Base-by-base conservation (phyloP, 2,329 filamentous ascomycete species). In the Ascochyta clinopodiicola region DNA sequence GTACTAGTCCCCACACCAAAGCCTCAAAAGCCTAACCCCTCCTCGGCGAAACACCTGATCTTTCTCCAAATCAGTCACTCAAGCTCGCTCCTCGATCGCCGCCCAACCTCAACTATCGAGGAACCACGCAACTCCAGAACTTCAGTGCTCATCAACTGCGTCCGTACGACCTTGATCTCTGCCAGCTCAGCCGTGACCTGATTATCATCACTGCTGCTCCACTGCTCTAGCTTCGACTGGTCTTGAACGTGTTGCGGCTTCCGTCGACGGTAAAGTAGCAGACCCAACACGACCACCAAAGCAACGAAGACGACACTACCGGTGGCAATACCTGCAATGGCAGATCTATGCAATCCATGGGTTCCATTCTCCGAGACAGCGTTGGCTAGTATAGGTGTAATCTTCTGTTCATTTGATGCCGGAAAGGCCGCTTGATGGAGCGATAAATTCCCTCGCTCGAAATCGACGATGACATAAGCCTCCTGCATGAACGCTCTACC, bases 401-500 rank as follows among this genome's bases (percentile, higher is more conserved):
- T 45, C 6, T 35, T 40, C 9, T 46, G 42, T 6, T 34, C 42
- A 22, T 39, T 42, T 7, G 24, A 35, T 2, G 49, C 21, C 25
- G 35, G 43, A n/a, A 52, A 46, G 3, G 36, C 36, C 8, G 47
- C 47, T 24, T 43, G 47, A 15, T 50, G 47, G 8, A 50, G 22
- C 17, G 39, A 50, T 44, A 76, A 76, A 44, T 71, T 72, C 2
- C 53, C 19, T 4, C 62, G 60, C 22, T 75, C 72, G 42, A 74
- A 75, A 49, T 76, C 71, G 17, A 73, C 72, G 34, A 74, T 51
- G 2, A 76, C 40, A 32, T 76, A 76, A 1, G 74, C 68, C 51
- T 76, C 72, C 46, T 77, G 74, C 3, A 77, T 50, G 24, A 77
- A 69, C 1, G 73, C 63, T 4, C 74, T 69, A 1, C 74, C 74